These are phyloP conservation scores for Rhodotorula sp. DNA, from an alignment of 1,284 basidiomycete genomes.

Conservation along the genomic window DNA sequence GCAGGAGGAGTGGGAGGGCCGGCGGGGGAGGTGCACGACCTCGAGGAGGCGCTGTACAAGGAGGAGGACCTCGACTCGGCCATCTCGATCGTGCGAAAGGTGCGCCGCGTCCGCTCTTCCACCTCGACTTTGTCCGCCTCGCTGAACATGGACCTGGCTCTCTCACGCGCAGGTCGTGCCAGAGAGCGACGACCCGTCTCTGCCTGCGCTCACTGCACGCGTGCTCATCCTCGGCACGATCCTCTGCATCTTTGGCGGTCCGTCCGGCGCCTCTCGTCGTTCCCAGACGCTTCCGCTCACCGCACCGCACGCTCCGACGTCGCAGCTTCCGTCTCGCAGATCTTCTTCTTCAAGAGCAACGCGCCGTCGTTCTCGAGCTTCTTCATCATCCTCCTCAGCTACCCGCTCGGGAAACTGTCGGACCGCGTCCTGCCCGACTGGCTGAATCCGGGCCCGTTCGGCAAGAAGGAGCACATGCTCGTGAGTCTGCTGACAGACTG, in stretches of 20 bases:
- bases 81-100: constrained; percentile 22
- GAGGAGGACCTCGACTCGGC: constrained; percentile 7
- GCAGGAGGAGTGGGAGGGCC: background rate
- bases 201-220: constrained; percentile 58
- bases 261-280: constrained; percentile 50
- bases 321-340: constrained; percentile 29
- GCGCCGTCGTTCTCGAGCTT: constrained; percentile 58
- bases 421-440: constrained; percentile 24
- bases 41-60: background rate
- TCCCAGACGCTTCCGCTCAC: no score
- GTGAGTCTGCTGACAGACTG: constrained; percentile 30
- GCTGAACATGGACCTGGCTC: background rate
- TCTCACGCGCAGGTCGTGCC: constrained; percentile 52
- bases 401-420: constrained; percentile 32
- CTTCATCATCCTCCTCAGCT: constrained; percentile 57
- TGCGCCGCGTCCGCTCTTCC: background rate
- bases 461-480: constrained; percentile 54
- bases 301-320: background rate
- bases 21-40: background rate
- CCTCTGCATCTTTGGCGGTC: constrained; percentile 59
- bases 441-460: constrained; percentile 57
- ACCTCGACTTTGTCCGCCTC: background rate
- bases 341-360: constrained; percentile 56
- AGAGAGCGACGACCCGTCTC: constrained; percentile 57
- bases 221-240: constrained; percentile 57